These are phyloP conservation scores for Beauveria asiatica DNA, from an alignment of 2,329 filamentous ascomycete species.

Conservation along the genomic window DNA sequence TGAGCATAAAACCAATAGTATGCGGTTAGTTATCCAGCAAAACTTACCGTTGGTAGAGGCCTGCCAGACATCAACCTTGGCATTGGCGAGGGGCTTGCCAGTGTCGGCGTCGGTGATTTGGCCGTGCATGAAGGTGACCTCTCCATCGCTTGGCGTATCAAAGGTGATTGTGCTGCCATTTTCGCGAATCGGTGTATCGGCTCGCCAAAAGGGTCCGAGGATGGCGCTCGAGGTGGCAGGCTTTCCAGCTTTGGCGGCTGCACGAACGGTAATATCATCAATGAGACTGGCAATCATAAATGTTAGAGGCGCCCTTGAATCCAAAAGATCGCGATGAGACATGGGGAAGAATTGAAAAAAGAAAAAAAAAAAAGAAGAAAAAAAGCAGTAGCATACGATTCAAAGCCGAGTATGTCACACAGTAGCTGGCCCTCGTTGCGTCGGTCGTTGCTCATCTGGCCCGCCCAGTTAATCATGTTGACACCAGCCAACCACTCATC, in stretches of 20 bases:
- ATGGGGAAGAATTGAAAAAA: too few relatives aligned
- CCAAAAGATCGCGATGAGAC: too few relatives aligned
- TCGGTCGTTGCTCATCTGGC: conserved; percentile 58
- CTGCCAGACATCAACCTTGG: conserved; percentile 71
- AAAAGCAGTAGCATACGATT: conserved; percentile 39
- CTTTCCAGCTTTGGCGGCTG: conserved; percentile 33
- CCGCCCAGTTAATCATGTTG: conserved; percentile 48
- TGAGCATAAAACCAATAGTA: background rate
- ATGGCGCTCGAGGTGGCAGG: conserved; percentile 66
- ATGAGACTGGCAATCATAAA: conserved; percentile 38
- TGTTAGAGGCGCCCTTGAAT: background rate
- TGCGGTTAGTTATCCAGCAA: background rate
- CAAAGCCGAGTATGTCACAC: conserved; percentile 65
- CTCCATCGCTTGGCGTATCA: conserved; percentile 36
- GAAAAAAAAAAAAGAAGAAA: too few relatives aligned
- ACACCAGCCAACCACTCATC: conserved; percentile 72
- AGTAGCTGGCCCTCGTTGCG: conserved; percentile 68
- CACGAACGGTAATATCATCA: conserved; percentile 70
- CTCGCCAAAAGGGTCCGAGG: conserved; percentile 76
- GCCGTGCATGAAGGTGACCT: conserved; percentile 59
- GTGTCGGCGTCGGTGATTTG: conserved; percentile 46
- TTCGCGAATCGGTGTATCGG: conserved; percentile 59
- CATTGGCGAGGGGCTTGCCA: conserved; percentile 54
- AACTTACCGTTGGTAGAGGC: conserved; percentile 59
- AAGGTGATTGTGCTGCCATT: conserved; percentile 61